Percentiles rank a stretch among this genome's conserved stretches.
Conservation (phyloP, 1,284 basidiomycete species). For the Pyrrhoderma lamaoense region DNA sequence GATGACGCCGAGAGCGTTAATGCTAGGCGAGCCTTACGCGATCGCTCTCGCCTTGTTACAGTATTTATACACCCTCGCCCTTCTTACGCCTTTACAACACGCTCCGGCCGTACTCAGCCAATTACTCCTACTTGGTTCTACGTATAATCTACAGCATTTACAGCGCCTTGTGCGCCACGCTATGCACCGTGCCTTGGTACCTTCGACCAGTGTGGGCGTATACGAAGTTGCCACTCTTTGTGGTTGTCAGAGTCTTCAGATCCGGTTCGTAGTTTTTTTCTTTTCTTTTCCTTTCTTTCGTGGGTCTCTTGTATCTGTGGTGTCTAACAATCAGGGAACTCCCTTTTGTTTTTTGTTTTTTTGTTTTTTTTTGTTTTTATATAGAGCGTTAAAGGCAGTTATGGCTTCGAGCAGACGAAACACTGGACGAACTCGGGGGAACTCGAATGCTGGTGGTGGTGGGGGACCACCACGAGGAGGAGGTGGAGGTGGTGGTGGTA, state of each 20-base stretch:
- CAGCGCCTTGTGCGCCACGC: slow-evolving; percentile 81
- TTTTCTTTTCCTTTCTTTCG: slow-evolving; percentile 3
- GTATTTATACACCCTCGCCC: slow-evolving; percentile 83
- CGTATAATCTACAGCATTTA: slow-evolving; percentile 75
- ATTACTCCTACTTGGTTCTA: slow-evolving; percentile 76
- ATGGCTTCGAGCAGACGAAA: slow-evolving; percentile 71
- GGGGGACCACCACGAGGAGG: slow-evolving; percentile 33
- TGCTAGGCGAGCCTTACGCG: slow-evolving; percentile 84
- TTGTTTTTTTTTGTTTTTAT: too few relatives aligned
- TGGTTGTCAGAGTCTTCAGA: slow-evolving; percentile 81
- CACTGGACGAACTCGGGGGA: slow-evolving; percentile 39
- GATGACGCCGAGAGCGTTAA: slow-evolving; percentile 69
- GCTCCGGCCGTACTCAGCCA: slow-evolving; percentile 85
- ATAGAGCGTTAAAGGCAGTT: slow-evolving; percentile 65
- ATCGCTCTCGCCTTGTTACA: slow-evolving; percentile 86
- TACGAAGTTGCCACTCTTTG: slow-evolving; percentile 92
- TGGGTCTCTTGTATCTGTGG: too few relatives aligned
- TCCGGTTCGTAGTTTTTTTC: slow-evolving; percentile 47
- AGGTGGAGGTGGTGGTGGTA: slow-evolving; percentile 30
- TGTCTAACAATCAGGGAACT: slow-evolving; percentile 19
- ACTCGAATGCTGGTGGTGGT: slow-evolving; percentile 40
- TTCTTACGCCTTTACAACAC: slow-evolving; percentile 86
- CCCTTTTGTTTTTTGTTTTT: too few relatives aligned
- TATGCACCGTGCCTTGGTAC: slow-evolving; percentile 81
- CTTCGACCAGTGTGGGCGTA: slow-evolving; percentile 79